Conservation (phyloP, 352 stramenopile species). For the Pythium brassicae region DNA sequence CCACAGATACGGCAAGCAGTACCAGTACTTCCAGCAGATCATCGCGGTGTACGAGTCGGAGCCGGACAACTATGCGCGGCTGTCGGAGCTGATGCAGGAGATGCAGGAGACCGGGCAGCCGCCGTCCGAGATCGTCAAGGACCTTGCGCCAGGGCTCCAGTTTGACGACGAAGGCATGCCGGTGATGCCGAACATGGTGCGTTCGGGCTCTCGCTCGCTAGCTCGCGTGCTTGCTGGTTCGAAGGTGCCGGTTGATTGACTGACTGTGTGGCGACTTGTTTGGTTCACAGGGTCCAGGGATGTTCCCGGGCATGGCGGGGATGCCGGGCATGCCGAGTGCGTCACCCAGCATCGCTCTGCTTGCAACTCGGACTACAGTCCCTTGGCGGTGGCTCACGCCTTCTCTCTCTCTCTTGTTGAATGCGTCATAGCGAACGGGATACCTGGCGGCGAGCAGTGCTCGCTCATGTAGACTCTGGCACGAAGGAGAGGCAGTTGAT, state of each 20-base stretch:
- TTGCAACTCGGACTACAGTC: background rate
- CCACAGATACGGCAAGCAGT: slow-evolving; percentile 92
- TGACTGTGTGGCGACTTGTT: background rate
- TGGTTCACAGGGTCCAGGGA: slow-evolving; percentile 43
- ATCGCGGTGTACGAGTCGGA: slow-evolving; percentile 96
- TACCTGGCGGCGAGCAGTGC: slow-evolving; percentile 70
- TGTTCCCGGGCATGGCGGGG: slow-evolving; percentile 81
- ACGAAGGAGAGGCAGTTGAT: background rate
- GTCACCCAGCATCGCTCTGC: slow-evolving; percentile 13
- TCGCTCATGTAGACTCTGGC: slow-evolving; percentile 47
- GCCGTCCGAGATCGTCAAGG: slow-evolving; percentile 97
- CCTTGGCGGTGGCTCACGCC: background rate
- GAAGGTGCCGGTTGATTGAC: background rate
- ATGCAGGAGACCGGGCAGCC: slow-evolving; percentile 93
- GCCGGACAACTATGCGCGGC: slow-evolving; percentile 92
- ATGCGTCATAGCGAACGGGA: slow-evolving; percentile 33
- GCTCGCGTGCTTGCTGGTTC: no score
- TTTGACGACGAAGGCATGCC: slow-evolving; percentile 91
- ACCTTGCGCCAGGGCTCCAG: slow-evolving; percentile 90
- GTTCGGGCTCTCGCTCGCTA: slow-evolving; percentile 3
- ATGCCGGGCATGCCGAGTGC: slow-evolving; percentile 76
- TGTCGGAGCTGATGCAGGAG: slow-evolving; percentile 98
- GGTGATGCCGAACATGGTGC: slow-evolving; percentile 92
- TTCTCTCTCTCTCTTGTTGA: slow-evolving; percentile 6
- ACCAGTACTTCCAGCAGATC: slow-evolving; percentile 97